Conservation (phyloP, 345 rosid genomes). For the Capsella bursapastoris region DNA sequence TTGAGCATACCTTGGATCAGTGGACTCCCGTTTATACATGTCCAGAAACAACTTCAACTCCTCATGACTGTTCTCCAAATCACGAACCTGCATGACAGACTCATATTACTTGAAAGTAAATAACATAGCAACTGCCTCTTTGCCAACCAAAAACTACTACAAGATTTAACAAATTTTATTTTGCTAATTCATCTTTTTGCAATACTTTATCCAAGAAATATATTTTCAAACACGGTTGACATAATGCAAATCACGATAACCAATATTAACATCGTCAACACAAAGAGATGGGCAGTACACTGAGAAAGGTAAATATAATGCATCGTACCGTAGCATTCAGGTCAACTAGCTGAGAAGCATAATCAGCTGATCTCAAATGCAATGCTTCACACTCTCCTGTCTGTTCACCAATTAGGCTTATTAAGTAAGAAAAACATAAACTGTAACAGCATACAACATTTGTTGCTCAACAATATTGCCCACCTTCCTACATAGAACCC, state of each 20-base stretch:
- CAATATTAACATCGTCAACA: constrained; percentile 18
- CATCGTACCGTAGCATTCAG: constrained; percentile 73
- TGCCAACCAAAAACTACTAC: background rate
- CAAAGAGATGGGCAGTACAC: constrained; percentile 18
- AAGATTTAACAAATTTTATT: background rate
- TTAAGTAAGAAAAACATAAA: constrained; percentile 32
- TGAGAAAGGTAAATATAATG: constrained; percentile 23
- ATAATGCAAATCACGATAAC: background rate
- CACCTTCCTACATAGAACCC: constrained; percentile 76
- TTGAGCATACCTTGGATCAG: constrained; percentile 65
- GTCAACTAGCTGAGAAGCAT: constrained; percentile 65
- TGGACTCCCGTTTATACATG: constrained; percentile 83
- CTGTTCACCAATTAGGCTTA: constrained; percentile 53
- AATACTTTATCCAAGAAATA: background rate
- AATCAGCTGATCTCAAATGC: constrained; percentile 59
- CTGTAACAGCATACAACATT: constrained; percentile 14
- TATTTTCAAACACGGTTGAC: constrained; percentile 17
- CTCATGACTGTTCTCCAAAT: constrained; percentile 61
- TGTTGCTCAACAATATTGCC: constrained; percentile 33
- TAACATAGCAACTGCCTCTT: constrained; percentile 19
- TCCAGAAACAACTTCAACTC: constrained; percentile 88
- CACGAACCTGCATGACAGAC: constrained; percentile 65
- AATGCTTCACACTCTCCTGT: constrained; percentile 65
- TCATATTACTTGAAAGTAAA: constrained; percentile 25
- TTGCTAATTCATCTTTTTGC: background rate